Percentiles rank a stretch among this genome's conserved stretches.
Evolutionary conservation across 2,329 filamentous ascomycete species (phyloP).

Genomic region (Myrmaecium sp.): DNA sequence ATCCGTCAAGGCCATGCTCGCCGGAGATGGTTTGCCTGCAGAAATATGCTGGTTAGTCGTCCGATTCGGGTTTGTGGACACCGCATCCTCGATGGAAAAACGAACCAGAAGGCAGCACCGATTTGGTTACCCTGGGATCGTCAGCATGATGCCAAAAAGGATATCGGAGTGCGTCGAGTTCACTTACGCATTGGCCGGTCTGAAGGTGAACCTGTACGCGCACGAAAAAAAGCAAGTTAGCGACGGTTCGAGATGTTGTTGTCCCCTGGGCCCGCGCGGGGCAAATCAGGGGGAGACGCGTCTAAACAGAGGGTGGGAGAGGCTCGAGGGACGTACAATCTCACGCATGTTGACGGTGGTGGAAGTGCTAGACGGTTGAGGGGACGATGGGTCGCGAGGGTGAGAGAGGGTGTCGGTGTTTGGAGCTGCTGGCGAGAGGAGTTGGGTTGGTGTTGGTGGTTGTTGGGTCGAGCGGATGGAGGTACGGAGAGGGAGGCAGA

Average conservation of each 20-base stretch:
- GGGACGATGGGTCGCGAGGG: not conserved
- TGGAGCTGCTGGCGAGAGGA: not conserved
- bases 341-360: constrained; percentile 42
- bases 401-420: not conserved
- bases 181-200: constrained; percentile 96
- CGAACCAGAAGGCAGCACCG: constrained; percentile 97
- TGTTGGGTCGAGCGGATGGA: no score
- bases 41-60: constrained; percentile 8
- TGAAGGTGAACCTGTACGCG: constrained; percentile 84
- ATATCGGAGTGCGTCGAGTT: constrained; percentile 4
- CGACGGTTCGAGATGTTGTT: constrained; percentile 27
- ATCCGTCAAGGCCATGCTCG: constrained; percentile 89
- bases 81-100: no score
- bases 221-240: constrained; percentile 35
- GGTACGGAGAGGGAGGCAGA: no score
- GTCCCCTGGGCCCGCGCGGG: constrained; percentile 23
- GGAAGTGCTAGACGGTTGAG: no score
- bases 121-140: constrained; percentile 89
- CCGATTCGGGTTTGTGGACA: no score
- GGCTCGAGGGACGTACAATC: constrained; percentile 38
- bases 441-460: not conserved
- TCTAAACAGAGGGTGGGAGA: constrained; percentile 24
- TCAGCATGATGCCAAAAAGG: constrained; percentile 11
- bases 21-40: constrained; percentile 38
- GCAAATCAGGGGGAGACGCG: constrained; percentile 20